Base-by-base conservation (phyloP, 1,139 yeast species). In the Hansenula lynferdii region DNA sequence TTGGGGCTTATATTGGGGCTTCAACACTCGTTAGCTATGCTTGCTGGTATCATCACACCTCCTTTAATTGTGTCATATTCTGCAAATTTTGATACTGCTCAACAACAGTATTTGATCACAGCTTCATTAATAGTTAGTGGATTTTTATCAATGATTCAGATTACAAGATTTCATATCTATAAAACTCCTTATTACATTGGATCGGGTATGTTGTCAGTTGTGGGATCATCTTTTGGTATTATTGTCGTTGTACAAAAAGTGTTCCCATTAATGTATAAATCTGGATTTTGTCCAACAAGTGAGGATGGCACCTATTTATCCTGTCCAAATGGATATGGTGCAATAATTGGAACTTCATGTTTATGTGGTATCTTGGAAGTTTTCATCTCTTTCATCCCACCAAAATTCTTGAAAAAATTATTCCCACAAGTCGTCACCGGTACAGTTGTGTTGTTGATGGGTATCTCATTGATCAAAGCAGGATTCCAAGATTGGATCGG, bases 391-490 rank as follows among this genome's bases (percentile, higher is more conserved):
- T 87, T 87, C 58, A 61, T 82, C 49, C 96, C 96, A 11, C 77
- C 96, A 3, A 72, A 68, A 41, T 51, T 70, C 15, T 70, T 89
- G 50, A 86, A 83, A 59, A 77, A 70, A 49, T 58, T 85, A 33
- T 89, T 89, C 67, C 96, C 96, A 20, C 87, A 95, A 28, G 66
- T 86, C 36, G 96, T 89, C 42, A 87, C 96, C 20, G 96, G 97
- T 39, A 95, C 96, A 2, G 96, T 87, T 37, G 95, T 87, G 26
- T 62, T 87, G 45, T 71, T 87, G 35, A 86, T 89, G 57, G 96
- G 96, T 49, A 68, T 80, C 33, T 65, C 72, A 29, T 71, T 87
- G 52, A 71, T 86, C 41, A 69, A 70, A 51, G 58, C 84, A 35
- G 96, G 95, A 19, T 80, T 89, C 61, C 59, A 76, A 54, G 87